phyloP scores from a whole-genome alignment of 2,329 filamentous ascomycete species.

The Phialophora expanda region DNA sequence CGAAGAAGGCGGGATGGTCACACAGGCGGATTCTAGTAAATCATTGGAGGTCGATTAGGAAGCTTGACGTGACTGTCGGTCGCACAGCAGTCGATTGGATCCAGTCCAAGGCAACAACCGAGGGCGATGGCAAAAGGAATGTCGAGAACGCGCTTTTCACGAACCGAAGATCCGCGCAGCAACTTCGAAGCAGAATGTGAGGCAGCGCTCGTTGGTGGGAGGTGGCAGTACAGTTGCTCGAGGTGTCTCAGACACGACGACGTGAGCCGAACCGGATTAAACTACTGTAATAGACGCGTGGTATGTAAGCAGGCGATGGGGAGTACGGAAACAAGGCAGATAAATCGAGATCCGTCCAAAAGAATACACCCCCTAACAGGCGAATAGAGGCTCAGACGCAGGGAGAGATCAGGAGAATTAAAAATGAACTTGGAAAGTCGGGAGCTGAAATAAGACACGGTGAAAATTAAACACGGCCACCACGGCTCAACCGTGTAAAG shows the following conservation, averaged over 20 bases:
- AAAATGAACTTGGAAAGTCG: slow-evolving; percentile 7
- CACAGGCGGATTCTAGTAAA: slow-evolving; percentile 32
- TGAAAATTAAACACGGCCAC: slow-evolving; percentile 5
- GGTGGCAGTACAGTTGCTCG: slow-evolving; percentile 19
- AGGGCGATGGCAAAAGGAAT: slow-evolving; percentile 22
- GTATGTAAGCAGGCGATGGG: slow-evolving; percentile 20
- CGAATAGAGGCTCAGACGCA: slow-evolving; percentile 17
- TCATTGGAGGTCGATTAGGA: slow-evolving; percentile 28
- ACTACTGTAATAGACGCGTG: slow-evolving; percentile 21
- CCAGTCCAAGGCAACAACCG: slow-evolving; percentile 33
- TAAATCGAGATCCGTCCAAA: slow-evolving; percentile 21
- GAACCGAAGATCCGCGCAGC: slow-evolving; percentile 5
- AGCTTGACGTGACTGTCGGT: slow-evolving; percentile 15
- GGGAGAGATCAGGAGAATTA: slow-evolving; percentile 19
- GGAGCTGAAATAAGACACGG: slow-evolving; percentile 26
- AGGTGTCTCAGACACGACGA: slow-evolving; percentile 36
- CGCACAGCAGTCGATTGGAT: slow-evolving; percentile 33
- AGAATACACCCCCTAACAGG: slow-evolving; percentile 22
- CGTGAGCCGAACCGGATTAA: slow-evolving; percentile 14
- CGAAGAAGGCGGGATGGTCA: slow-evolving; percentile 25
- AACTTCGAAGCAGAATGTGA: slow-evolving; percentile 24
- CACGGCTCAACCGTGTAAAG: slow-evolving; percentile 1
- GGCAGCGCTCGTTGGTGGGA: slow-evolving; percentile 25
- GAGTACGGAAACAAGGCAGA: slow-evolving; percentile 21
- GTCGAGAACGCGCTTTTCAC: slow-evolving; percentile 20